These are phyloP conservation scores for Alternaria sp. DNA, from an alignment of 2,329 filamentous ascomycete genomes.

Conservation along the genomic window DNA sequence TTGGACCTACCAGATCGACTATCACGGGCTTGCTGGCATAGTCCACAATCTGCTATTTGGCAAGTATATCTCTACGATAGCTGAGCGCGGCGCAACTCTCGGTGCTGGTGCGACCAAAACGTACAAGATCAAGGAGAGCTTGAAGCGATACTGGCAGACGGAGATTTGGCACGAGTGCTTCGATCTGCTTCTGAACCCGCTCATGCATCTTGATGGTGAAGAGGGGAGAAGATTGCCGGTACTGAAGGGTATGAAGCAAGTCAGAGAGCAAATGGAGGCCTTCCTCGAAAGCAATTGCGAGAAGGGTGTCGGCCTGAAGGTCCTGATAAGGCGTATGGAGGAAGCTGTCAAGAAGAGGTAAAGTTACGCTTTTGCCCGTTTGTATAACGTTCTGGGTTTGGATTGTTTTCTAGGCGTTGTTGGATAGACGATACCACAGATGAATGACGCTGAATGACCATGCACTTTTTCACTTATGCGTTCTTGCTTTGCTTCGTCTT, in stretches of 20 bases:
- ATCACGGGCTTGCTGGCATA: constrained; percentile 88
- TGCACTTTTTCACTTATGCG: not conserved
- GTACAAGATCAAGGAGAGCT: constrained; percentile 80
- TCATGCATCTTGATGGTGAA: constrained; percentile 70
- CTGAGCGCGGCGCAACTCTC: constrained; percentile 59
- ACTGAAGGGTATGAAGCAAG: constrained; percentile 70
- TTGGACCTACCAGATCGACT: constrained; percentile 98
- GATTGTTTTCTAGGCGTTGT: not conserved
- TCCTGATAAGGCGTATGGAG: constrained; percentile 69
- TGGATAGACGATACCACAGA: constrained; percentile 5
- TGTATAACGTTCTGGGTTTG: constrained; percentile 16
- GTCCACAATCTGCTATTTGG: constrained; percentile 91
- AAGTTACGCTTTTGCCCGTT: constrained; percentile 4
- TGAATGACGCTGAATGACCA: constrained; percentile 1
- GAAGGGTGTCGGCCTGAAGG: constrained; percentile 70
- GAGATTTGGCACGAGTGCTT: constrained; percentile 89
- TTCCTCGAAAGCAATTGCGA: constrained; percentile 86
- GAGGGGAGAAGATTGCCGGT: constrained; percentile 75
- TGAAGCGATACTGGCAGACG: constrained; percentile 97
- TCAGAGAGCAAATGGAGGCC: constrained; percentile 81
- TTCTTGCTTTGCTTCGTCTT: not conserved
- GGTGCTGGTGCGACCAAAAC: constrained; percentile 67
- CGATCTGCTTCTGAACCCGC: constrained; percentile 84
- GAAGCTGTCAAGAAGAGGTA: constrained; percentile 65
- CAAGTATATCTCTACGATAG: constrained; percentile 86